Conservation (phyloP, 192 early-diverging fungal genomes). For the Phycomyces blakesleeanus region DNA sequence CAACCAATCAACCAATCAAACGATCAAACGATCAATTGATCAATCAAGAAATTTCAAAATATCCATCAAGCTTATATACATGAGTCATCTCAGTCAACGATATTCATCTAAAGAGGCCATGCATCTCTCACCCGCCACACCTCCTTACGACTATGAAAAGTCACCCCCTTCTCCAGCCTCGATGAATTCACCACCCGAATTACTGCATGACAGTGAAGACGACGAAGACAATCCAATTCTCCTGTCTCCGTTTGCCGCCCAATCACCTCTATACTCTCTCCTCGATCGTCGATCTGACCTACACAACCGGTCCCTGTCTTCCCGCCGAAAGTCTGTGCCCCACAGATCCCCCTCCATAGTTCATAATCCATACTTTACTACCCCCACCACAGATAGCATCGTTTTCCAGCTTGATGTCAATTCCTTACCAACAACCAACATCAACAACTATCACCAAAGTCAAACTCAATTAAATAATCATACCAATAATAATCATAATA, state of each 20-base stretch:
- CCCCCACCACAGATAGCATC: conserved; percentile 22
- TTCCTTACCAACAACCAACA: too few species aligned
- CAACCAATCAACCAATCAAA: too few species aligned
- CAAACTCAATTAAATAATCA: too few species aligned
- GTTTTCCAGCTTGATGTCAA: conserved; percentile 25
- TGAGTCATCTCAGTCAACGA: too few species aligned
- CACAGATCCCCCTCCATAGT: conserved; percentile 31
- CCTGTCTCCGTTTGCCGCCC: conserved; percentile 6
- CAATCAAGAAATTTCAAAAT: too few species aligned
- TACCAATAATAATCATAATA: too few species aligned
- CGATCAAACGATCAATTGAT: too few species aligned
- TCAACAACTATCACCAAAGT: too few species aligned
- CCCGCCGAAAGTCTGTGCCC: conserved; percentile 27
- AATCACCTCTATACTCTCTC: neutral
- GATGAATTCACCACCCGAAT: conserved; percentile 20
- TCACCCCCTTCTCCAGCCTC: neutral
- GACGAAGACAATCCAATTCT: conserved; percentile 22
- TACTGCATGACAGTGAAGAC: conserved; percentile 32
- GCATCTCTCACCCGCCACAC: neutral
- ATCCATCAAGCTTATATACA: too few species aligned
- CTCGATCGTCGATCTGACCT: neutral
- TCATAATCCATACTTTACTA: conserved; percentile 17
- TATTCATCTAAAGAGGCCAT: neutral
- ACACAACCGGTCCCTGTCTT: neutral
- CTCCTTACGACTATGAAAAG: neutral